phyloP scores from a whole-genome alignment of 257 asterid genomes.

The Nicotiana undulata region DNA sequence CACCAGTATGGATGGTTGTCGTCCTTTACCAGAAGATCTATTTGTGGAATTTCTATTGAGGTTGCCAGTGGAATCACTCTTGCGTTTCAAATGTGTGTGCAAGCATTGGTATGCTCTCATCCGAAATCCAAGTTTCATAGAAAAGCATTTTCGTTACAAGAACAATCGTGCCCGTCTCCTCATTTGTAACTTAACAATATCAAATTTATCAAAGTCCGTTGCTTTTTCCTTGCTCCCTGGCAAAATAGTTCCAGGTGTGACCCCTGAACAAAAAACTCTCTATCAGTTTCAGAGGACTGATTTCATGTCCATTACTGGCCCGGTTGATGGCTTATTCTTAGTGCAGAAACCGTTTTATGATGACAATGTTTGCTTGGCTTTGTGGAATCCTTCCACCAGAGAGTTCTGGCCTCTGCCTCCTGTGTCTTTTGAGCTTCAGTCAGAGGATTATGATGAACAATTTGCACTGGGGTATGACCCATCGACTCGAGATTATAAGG shows the following conservation, averaged over 20 bases:
- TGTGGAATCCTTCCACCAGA: constrained; percentile 33
- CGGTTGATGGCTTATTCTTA: constrained; percentile 30
- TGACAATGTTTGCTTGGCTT: constrained; percentile 14
- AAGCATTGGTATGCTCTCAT: constrained; percentile 34
- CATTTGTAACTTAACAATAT: constrained; percentile 14
- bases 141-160: constrained; percentile 19
- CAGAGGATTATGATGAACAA: background rate
- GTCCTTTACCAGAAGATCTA: constrained; percentile 23
- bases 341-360: background rate
- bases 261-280: background rate
- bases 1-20: background rate
- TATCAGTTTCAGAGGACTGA: constrained; percentile 3
- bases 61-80: constrained; percentile 27
- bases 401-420: constrained; percentile 32
- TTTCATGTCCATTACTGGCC: constrained; percentile 21
- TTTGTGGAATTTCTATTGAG: constrained; percentile 25
- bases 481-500: background rate
- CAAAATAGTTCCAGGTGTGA: background rate
- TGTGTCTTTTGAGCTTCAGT: background rate
- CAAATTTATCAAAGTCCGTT: background rate
- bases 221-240: constrained; percentile 8
- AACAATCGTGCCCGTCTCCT: constrained; percentile 26
- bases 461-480: background rate
- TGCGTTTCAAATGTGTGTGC: constrained; percentile 33
- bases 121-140: constrained; percentile 18